Conservation (phyloP, 371 early-diverging fungal species). For the Haplosporangium sp. region DNA sequence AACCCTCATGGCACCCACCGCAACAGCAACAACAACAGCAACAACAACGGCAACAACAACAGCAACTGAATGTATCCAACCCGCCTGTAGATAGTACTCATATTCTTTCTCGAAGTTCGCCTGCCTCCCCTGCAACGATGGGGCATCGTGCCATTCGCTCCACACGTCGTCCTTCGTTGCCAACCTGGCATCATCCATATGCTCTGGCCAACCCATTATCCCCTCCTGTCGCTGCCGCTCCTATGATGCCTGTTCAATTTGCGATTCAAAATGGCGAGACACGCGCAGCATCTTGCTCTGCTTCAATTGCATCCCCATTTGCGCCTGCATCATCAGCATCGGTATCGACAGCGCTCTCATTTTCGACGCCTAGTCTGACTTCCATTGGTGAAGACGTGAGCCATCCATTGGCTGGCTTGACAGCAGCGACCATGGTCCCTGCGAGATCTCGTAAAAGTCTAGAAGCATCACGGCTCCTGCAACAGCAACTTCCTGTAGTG, state of each 20-base stretch:
- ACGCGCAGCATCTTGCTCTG: too few species aligned
- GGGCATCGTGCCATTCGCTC: constrained; percentile 23
- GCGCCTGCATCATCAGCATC: too few species aligned
- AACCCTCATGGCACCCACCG: not conserved
- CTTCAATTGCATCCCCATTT: too few species aligned
- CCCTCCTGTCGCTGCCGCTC: not conserved
- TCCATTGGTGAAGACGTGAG: too few species aligned
- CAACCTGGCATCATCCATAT: constrained; percentile 29
- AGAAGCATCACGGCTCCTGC: not conserved
- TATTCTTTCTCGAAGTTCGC: constrained; percentile 26
- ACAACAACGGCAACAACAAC: constrained; percentile 3
- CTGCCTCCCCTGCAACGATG: constrained; percentile 30
- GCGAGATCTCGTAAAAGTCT: too few species aligned
- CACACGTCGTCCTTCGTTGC: constrained; percentile 34
- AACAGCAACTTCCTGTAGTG: not conserved
- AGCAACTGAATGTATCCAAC: not conserved
- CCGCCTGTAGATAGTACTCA: not conserved
- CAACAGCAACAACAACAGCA: constrained; percentile 1
- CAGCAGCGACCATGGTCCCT: too few species aligned
- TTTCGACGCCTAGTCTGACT: too few species aligned
- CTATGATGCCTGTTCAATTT: not conserved
- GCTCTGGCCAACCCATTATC: constrained; percentile 4
- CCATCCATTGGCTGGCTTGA: too few species aligned
- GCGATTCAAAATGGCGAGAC: not conserved
- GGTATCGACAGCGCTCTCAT: too few species aligned